Conservation (phyloP, 331 rosid genomes). For the Stylosanthes scabra region DNA sequence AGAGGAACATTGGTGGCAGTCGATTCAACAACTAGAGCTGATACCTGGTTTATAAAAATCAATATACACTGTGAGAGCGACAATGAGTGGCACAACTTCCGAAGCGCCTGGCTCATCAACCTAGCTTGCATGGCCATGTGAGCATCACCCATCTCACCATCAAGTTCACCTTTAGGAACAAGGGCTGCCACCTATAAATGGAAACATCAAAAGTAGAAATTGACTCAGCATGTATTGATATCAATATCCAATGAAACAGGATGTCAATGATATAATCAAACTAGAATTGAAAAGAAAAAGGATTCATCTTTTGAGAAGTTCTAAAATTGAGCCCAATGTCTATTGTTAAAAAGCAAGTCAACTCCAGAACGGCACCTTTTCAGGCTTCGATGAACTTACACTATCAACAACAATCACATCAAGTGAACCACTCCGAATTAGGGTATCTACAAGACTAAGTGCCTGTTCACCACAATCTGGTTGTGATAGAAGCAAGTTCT, state of each 20-base stretch:
- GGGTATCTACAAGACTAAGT: slow-evolving; percentile 86
- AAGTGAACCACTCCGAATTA: slow-evolving; percentile 83
- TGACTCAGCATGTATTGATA: slow-evolving; percentile 9
- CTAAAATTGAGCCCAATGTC: background rate
- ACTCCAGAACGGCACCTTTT: slow-evolving; percentile 18
- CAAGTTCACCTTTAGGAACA: slow-evolving; percentile 95
- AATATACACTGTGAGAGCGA: slow-evolving; percentile 77
- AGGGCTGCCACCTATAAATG: slow-evolving; percentile 89
- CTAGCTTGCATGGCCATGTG: slow-evolving; percentile 99
- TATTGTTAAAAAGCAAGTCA: background rate
- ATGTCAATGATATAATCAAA: slow-evolving; percentile 13
- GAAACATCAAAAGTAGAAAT: slow-evolving; percentile 27
- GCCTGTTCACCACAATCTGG: slow-evolving; percentile 97
- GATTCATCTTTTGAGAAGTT: background rate
- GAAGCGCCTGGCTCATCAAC: slow-evolving; percentile 96
- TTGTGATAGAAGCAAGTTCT: slow-evolving; percentile 82
- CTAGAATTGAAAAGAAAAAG: background rate
- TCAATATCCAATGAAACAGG: slow-evolving; percentile 34
- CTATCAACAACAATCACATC: slow-evolving; percentile 96
- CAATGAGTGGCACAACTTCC: slow-evolving; percentile 90
- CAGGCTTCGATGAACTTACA: slow-evolving; percentile 49
- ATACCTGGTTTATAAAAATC: slow-evolving; percentile 94
- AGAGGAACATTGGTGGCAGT: slow-evolving; percentile 19
- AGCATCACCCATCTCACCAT: slow-evolving; percentile 97
- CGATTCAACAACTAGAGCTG: slow-evolving; percentile 20